Base-by-base conservation (phyloP, 208 protist species). In the Wallacemonas sp. region DNA sequence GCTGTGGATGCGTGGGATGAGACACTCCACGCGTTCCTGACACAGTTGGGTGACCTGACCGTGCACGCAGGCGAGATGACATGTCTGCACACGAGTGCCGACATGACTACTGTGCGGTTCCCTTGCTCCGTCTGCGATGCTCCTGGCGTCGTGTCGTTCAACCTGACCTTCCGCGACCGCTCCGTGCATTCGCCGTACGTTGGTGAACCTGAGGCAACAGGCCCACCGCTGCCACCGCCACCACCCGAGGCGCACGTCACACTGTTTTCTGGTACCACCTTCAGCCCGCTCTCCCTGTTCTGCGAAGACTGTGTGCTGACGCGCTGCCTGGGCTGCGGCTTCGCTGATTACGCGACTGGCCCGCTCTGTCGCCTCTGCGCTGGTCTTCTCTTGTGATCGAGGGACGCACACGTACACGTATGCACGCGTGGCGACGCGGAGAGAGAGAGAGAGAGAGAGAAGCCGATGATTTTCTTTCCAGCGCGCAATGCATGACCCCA, bases 331-430 rank as follows among this genome's bases (percentile, higher is more conserved):
- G 33, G 58, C 21, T 95, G 89, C 62, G 75, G 76, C 10, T 39
- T 91, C 46, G 77, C 67, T 52, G 86, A 93, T 66, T 92, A 79
- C 39, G 84, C 74, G 0, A 66, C 66, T 0, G 80, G 79, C 5
- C 71, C 89, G 10, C 59, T 79, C 8, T 95, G 89, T 76, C 62
- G 76, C 32, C 71, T 95, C 22, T 95, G 89, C 63, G 89, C 81
- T 12, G 86, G 84, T 2, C 66, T 92, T 0, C 73, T 90, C 5
- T 29, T 73, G 71, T 95, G 69, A 69, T 72, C 29, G 60, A 53
- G 46, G 4, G 15, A 24, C 3, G 4, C 12, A 42, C n/a, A 33
- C n/a, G n/a, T n/a, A n/a, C n/a, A n/a, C n/a, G n/a, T n/a, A n/a
- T n/a, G n/a, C n/a, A n/a, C n/a, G n/a, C n/a, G n/a, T n/a, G n/a